Evolutionary conservation across 2,329 filamentous ascomycete genomes (phyloP).

Genomic region (Zymoseptoria pseudotritici): DNA sequence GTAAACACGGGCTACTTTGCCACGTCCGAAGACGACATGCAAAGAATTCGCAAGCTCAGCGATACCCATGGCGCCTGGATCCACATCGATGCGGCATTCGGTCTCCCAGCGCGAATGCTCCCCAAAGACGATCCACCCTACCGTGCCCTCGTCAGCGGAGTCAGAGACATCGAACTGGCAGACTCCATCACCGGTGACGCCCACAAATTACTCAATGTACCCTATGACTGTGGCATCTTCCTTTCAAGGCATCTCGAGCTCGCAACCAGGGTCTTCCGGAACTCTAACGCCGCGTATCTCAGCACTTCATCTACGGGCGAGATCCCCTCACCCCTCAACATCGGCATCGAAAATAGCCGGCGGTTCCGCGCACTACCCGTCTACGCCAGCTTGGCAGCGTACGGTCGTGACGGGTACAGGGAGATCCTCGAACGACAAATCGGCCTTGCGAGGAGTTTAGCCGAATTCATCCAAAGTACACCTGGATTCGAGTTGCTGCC

Average conservation of each 20-base stretch:
- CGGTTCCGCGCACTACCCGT: constrained; percentile 86
- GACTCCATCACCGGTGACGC: constrained; percentile 82
- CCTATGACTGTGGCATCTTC: constrained; percentile 90
- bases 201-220: constrained; percentile 91
- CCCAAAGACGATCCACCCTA: constrained; percentile 48
- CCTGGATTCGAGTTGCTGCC: constrained; percentile 62
- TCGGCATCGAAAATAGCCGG: constrained; percentile 84
- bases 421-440: constrained; percentile 68
- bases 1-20: constrained; percentile 85
- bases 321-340: constrained; percentile 76
- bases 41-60: constrained; percentile 58
- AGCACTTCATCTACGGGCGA: constrained; percentile 32
- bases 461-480: constrained; percentile 54
- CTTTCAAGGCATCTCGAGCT: constrained; percentile 58
- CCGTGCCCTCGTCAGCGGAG: constrained; percentile 42
- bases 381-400: constrained; percentile 69
- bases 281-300: constrained; percentile 81
- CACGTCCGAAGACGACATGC: constrained; percentile 53
- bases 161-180: constrained; percentile 65
- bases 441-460: constrained; percentile 59
- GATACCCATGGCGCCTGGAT: constrained; percentile 74
- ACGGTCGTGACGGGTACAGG: constrained; percentile 62
- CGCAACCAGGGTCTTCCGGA: constrained; percentile 62
- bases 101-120: constrained; percentile 67
- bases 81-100: constrained; percentile 88